Evolutionary conservation across 768 basidiomycete species (phyloP).

Genomic region (Coprinopsis sp.): DNA sequence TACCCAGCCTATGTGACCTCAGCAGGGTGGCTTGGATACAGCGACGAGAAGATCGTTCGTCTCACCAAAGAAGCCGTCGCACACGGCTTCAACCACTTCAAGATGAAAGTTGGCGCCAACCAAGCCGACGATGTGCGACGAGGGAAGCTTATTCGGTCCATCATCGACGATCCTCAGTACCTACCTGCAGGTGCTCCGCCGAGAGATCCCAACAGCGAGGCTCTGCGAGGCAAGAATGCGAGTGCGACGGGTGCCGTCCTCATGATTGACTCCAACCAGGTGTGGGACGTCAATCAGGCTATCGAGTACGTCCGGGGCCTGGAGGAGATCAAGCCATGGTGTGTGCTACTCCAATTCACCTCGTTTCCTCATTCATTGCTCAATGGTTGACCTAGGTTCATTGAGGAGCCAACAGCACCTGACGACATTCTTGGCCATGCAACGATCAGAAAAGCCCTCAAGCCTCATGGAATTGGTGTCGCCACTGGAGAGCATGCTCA

Average conservation of each 20-base stretch:
- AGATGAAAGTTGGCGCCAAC: slow-evolving; percentile 95
- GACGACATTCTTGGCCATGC: slow-evolving; percentile 89
- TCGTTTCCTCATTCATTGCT: background rate
- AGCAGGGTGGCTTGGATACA: slow-evolving; percentile 92
- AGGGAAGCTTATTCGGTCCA: slow-evolving; percentile 83
- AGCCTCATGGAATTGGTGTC: slow-evolving; percentile 79
- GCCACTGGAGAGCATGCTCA: slow-evolving; percentile 95
- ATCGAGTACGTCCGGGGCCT: slow-evolving; percentile 86
- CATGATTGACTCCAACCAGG: slow-evolving; percentile 98
- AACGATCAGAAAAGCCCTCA: slow-evolving; percentile 70
- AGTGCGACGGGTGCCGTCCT: slow-evolving; percentile 91
- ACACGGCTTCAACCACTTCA: slow-evolving; percentile 96
- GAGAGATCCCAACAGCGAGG: slow-evolving; percentile 57
- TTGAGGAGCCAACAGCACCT: slow-evolving; percentile 90
- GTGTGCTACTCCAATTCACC: slow-evolving; percentile 11
- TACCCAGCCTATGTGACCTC: slow-evolving; percentile 95
- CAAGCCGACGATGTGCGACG: slow-evolving; percentile 79
- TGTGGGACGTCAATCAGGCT: slow-evolving; percentile 91
- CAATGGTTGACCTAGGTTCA: slow-evolving; percentile 53
- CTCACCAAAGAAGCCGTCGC: slow-evolving; percentile 83
- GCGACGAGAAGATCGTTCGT: slow-evolving; percentile 84
- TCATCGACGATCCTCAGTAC: slow-evolving; percentile 90
- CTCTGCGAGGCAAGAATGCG: slow-evolving; percentile 83
- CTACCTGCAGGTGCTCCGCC: slow-evolving; percentile 56
- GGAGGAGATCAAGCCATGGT: slow-evolving; percentile 84